Conservation (phyloP, 192 early-diverging fungal genomes). For the Lunasporangiospora selenospora region DNA sequence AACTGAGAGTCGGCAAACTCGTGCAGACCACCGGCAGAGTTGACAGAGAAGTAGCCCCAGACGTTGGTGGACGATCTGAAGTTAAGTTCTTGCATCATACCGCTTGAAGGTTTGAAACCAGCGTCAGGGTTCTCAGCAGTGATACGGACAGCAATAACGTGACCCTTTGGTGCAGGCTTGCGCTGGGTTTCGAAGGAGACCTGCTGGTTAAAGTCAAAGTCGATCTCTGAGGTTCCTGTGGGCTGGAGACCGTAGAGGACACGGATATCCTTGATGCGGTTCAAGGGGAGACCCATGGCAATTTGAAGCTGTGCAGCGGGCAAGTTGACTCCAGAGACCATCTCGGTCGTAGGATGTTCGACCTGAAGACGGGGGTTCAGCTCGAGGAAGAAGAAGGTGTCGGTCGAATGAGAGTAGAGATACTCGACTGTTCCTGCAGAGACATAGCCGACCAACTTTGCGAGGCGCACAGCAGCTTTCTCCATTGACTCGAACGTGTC, state of each 20-base stretch:
- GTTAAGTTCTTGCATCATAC: constrained; percentile 97
- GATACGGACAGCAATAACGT: constrained; percentile 98
- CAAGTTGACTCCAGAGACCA: constrained; percentile 98
- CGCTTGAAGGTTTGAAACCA: constrained; percentile 97
- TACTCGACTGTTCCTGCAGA: constrained; percentile 98
- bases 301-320: constrained; percentile 98
- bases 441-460: constrained; percentile 93
- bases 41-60: constrained; percentile 99
- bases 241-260: constrained; percentile 93
- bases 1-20: constrained; percentile 99
- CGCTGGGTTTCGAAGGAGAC: constrained; percentile 84
- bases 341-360: constrained; percentile 99
- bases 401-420: constrained; percentile 86
- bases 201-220: constrained; percentile 89
- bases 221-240: constrained; percentile 85
- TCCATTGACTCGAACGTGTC: constrained; percentile 92
- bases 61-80: constrained; percentile 96
- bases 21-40: constrained; percentile 93
- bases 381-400: constrained; percentile 95
- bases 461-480: constrained; percentile 94
- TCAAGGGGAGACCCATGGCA: constrained; percentile 98
- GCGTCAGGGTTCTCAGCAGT: constrained; percentile 99
- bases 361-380: constrained; percentile 98
- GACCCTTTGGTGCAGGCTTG: constrained; percentile 92
- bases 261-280: constrained; percentile 94